A percentile compares a stretch with the other conserved stretches of the same genome.
Evolutionary conservation across 495 filamentous ascomycete species (phyloP).

Genomic region (Echria macrotheca): DNA sequence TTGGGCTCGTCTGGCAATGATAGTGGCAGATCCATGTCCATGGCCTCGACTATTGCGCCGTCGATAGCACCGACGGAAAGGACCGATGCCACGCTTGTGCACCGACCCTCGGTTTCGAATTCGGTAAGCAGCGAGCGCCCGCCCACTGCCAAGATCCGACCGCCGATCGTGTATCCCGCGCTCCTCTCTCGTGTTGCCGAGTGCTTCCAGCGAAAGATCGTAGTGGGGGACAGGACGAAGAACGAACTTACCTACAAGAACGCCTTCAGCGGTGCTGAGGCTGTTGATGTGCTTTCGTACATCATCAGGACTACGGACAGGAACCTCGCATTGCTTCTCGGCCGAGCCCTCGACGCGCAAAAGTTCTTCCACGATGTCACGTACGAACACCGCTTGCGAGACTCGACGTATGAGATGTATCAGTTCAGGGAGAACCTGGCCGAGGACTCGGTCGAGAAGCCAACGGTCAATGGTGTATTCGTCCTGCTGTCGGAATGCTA

Average conservation of each 20-base stretch:
- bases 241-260: conserved; percentile 97
- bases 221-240: conserved; percentile 81
- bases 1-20: conserved; percentile 46
- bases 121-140: conserved; percentile 47
- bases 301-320: conserved; percentile 97
- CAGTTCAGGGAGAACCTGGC: conserved; percentile 91
- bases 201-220: conserved; percentile 79
- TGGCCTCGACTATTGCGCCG: conserved; percentile 62
- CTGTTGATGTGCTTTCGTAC: conserved; percentile 87
- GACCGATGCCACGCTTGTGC: conserved; percentile 37
- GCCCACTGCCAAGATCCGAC: conserved; percentile 48
- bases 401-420: conserved; percentile 87
- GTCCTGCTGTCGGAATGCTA: conserved; percentile 96
- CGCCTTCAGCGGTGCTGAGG: conserved; percentile 89
- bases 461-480: conserved; percentile 91
- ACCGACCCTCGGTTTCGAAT: conserved; percentile 38
- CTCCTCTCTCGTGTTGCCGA: conserved; percentile 86
- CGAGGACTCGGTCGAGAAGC: conserved; percentile 69
- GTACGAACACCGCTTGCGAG: conserved; percentile 91
- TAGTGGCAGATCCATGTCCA: conserved; percentile 66
- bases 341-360: conserved; percentile 90
- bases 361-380: conserved; percentile 99
- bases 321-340: conserved; percentile 89
- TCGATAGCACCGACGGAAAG: conserved; percentile 29
- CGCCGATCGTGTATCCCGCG: conserved; percentile 87